A percentile compares a stretch with the other conserved stretches of the same genome.
Evolutionary conservation across 2,329 filamentous ascomycete species (phyloP).

Genomic region (Aschersonia sp.): DNA sequence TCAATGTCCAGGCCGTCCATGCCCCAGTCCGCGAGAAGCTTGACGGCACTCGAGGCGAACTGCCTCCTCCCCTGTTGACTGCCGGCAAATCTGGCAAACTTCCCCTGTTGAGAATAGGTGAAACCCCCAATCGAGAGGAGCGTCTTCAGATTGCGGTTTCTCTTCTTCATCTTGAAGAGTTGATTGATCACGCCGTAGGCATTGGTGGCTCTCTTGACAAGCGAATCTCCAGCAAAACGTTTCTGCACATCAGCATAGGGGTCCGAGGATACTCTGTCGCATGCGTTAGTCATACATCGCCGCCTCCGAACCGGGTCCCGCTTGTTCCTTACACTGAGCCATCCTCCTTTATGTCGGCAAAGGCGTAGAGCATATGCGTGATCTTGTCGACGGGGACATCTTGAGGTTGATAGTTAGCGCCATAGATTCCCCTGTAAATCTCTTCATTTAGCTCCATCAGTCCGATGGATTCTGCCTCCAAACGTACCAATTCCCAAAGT

Average conservation of each 20-base stretch:
- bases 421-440: constrained; percentile 46
- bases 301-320: too few species aligned
- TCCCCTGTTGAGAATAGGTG: constrained; percentile 47
- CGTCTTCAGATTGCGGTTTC: constrained; percentile 61
- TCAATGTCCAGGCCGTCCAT: constrained; percentile 43
- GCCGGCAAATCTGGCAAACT: constrained; percentile 49
- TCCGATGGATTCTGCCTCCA: constrained; percentile 3
- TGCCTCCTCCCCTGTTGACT: constrained; percentile 42
- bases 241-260: constrained; percentile 41
- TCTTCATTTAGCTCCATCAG: background rate
- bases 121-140: constrained; percentile 74
- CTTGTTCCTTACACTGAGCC: constrained; percentile 27
- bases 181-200: constrained; percentile 69
- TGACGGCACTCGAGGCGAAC: constrained; percentile 56
- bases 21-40: constrained; percentile 53
- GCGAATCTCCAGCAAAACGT: constrained; percentile 50
- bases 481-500: constrained; percentile 38
- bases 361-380: constrained; percentile 57
- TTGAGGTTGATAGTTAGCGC: constrained; percentile 54
- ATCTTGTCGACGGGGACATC: constrained; percentile 52
- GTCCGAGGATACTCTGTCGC: constrained; percentile 13
- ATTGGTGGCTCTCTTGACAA: constrained; percentile 44
- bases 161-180: constrained; percentile 60
- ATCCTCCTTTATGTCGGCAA: constrained; percentile 28
- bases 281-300: background rate